Conservation (phyloP, 2,329 filamentous ascomycete genomes). For the Ceratocystis papillata region DNA sequence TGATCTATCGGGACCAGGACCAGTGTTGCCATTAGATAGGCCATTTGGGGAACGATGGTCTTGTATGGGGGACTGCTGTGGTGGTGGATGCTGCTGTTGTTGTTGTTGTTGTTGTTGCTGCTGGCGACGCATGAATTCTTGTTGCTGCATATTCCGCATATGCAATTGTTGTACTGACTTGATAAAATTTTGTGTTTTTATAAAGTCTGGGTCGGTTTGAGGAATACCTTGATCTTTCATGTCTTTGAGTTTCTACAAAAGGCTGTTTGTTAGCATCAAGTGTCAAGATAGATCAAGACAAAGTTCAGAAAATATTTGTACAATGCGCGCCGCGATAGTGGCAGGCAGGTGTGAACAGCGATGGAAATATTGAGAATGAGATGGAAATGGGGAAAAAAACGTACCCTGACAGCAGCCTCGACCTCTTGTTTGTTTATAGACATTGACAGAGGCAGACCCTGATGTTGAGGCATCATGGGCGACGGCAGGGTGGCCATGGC, state of each 20-base stretch:
- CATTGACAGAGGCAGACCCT: constrained; percentile 16
- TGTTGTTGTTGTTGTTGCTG: constrained; percentile 38
- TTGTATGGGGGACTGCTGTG: constrained; percentile 28
- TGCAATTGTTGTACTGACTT: constrained; percentile 57
- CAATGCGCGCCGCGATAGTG: too few species aligned
- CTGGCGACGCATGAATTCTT: constrained; percentile 35
- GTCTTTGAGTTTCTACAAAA: constrained; percentile 64
- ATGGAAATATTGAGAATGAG: neutral
- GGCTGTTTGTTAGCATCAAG: constrained; percentile 8
- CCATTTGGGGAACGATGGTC: constrained; percentile 27
- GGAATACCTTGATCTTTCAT: constrained; percentile 81
- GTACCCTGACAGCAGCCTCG: constrained; percentile 22
- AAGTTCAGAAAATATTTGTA: neutral
- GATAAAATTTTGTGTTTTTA: constrained; percentile 70
- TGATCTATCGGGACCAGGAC: constrained; percentile 26
- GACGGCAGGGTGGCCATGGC: constrained; percentile 24
- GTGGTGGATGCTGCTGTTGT: constrained; percentile 36
- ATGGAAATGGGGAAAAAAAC: neutral
- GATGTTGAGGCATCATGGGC: constrained; percentile 23
- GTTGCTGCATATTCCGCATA: constrained; percentile 42
- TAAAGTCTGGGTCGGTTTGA: constrained; percentile 72
- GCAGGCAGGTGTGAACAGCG: too few species aligned
- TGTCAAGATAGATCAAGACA: neutral
- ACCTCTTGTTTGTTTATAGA: constrained; percentile 20
- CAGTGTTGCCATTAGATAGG: constrained; percentile 20